These are phyloP conservation scores for Gynostemma pentaphyllum DNA, from an alignment of 306 rosid species.

Conservation along the genomic window DNA sequence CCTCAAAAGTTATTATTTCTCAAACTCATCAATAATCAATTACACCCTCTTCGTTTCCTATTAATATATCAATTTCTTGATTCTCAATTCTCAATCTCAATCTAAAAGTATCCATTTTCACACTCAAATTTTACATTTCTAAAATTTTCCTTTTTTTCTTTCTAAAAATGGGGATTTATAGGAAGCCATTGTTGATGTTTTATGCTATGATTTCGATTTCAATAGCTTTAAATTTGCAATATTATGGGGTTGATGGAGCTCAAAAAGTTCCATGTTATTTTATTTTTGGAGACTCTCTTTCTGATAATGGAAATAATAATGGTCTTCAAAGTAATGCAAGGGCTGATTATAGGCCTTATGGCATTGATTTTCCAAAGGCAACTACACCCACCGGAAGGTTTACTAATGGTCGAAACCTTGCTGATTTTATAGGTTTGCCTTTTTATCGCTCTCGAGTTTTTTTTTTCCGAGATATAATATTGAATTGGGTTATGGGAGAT, in stretches of 20 bases:
- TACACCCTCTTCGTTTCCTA: too few relatives aligned
- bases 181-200: background rate
- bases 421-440: conserved; percentile 24
- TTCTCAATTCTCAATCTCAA: too few relatives aligned
- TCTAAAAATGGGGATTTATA: too few relatives aligned
- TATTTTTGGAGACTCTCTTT: conserved; percentile 45
- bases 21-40: too few relatives aligned
- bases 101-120: too few relatives aligned
- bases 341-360: conserved; percentile 38
- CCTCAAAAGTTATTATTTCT: too few relatives aligned
- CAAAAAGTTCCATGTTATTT: conserved; percentile 27
- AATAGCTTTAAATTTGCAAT: background rate
- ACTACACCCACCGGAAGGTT: conserved; percentile 38
- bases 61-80: too few relatives aligned
- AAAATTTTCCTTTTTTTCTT: too few relatives aligned
- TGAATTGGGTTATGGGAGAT: too few relatives aligned
- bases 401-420: conserved; percentile 24
- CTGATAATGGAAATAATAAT: conserved; percentile 54
- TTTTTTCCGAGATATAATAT: too few relatives aligned
- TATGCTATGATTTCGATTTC: background rate
- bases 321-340: conserved; percentile 9
- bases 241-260: conserved; percentile 7
- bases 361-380: conserved; percentile 31
- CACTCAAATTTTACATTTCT: too few relatives aligned
- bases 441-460: too few relatives aligned